Evolutionary conservation across 805 yeast species (phyloP), one percentile per base, ranked within the genome.

Genomic region (Saturnispora halmiae): DNA sequence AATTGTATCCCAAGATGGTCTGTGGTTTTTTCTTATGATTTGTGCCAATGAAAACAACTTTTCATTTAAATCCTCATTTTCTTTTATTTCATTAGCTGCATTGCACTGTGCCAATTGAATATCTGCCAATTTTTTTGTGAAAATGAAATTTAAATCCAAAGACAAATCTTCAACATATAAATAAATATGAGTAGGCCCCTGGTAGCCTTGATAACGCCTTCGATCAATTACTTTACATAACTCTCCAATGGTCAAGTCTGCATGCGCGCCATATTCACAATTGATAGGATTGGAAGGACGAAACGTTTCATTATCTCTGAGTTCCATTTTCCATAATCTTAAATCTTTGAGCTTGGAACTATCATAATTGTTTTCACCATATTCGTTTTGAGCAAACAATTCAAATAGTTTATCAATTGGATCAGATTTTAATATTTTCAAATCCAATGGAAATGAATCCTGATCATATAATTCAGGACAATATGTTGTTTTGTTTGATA

Each of bases 221-320:
- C 54, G 49, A n/a, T 56, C 59, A 31, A 42, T 45, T 15, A 64
- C 65, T 22, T 64, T 65, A 34, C 72, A 70, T 2, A 79, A 66
- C 31, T 72, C 72, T 28, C 71, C 78, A 16, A 83, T 62, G 0
- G 77, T 65, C 6, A 41, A 54, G 18, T 40, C 38, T 51, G 59
- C 36, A 44, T 54, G 30, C 55, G 54, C 36, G 47, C 46, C 53
- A 32, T 45, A 44, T 10, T 40, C 46, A 15, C 52, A 49, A 13
- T 58, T 56, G 6, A 76, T 46, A 3, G 66, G 66, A 5, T 59
- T 45, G 43, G 74, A 79, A 1, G 85, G 73, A 49, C 96, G 70
- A 36, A 73, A 60, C 0, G 96, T 82, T 46, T 70, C 73, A 56
- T 85, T 84, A 48, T 78, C 74, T 36, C 95, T 69, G 50, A 72